Base-by-base conservation (phyloP, 2,329 filamentous ascomycete species). In the Arthrinium phaeospermum region DNA sequence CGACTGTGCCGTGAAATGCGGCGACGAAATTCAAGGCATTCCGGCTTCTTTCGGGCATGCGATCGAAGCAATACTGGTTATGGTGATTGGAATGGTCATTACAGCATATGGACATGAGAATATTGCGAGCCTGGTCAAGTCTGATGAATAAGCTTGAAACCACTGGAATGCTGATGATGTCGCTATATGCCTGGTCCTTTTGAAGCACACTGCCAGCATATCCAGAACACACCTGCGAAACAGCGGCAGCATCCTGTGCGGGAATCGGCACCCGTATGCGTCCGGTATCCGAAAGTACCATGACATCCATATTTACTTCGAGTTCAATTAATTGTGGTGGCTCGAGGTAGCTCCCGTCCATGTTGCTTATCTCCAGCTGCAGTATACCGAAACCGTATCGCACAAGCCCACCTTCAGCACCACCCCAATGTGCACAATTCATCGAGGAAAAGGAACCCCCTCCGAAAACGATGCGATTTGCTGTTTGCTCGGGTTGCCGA, bases 291-390 rank as follows among this genome's bases (percentile, higher is more conserved):
- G 57, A 64, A 41, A 6, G 34, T 41, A n/a, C 34, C 57, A 41
- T 41, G 30, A 22, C 22, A 64, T n/a, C n/a, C n/a, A n/a, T 64
- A 34, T 41, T 41, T 19, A 64, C 34, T 61, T 34, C 53, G 10
- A 10, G 7, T 41, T 41, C 37, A 41, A 41, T 41, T 41, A 10
- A 41, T 61, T 22, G 1, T 34, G 27, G 24, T n/a, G 10, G 7
- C 19, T 30, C 22, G 46, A n/a, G 46, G 57, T 37, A 64, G 34
- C 34, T n/a, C 57, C 19, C 34, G 57, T 22, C 13, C 30, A 41
- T 14, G 34, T 41, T 64, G 57, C 57, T 64, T 64, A 64, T 64
- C 57, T 41, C 57, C 16, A 64, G 57, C 57, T 41, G 57, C 57
- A 64, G 57, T 41, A 41, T 64, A 64, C 57, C 57, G 53, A 64